Base-by-base conservation (phyloP, 139 green algal genomes). In the Haematococcus lacustris region DNA sequence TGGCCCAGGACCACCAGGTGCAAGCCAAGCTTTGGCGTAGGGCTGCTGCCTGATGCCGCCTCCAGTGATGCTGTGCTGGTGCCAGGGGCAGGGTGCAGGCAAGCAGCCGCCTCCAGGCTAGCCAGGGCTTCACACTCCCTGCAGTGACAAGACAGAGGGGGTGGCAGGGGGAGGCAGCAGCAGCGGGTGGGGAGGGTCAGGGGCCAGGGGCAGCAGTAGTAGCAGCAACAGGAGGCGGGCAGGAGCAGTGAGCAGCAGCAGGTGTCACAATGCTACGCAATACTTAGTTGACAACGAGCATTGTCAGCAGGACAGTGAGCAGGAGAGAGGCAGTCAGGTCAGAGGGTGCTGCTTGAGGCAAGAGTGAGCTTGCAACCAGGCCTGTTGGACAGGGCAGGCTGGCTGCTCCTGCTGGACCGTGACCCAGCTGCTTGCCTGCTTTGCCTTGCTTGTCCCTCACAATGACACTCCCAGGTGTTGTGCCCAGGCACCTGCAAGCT, bases 1-100 rank as follows among this genome's bases (percentile, higher is more conserved):
- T 98, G 94, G 0, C 94, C 94, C 67, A 98, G 68, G 65, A 98
- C 85, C 25, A 94, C 90, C 26, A 97, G 80, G 77, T 95, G 89
- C 64, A 97, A 0, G 73, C 47, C 65, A 71, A 77, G 53, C 25
- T 41, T 43, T 1, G 30, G 26, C 38, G 3, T 3, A 5, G 68
- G 34, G 32, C 32, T 4, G 4, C 30, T 26, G 34, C 34, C 33
- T 51, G 38, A 35, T 25, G 25, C 64, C 37, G 2, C 64, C 47
- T 51, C 23, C 5, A 37, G 17, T 9, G 21, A 17, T 51, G 33
- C 21, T 53, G 0, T 40, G 40, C 63, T 41, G 28, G 33, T 59
- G 47, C 62, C 67, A 25, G 25, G 23, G 2, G 34, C 66, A 0
- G 25, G 39, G 43, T 91, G 82, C 1, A 60, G 73, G 2, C 69